These are phyloP conservation scores for Pseudocercospora pini-densiflorae DNA, from an alignment of 2,329 filamentous ascomycete genomes.

Conservation along the genomic window DNA sequence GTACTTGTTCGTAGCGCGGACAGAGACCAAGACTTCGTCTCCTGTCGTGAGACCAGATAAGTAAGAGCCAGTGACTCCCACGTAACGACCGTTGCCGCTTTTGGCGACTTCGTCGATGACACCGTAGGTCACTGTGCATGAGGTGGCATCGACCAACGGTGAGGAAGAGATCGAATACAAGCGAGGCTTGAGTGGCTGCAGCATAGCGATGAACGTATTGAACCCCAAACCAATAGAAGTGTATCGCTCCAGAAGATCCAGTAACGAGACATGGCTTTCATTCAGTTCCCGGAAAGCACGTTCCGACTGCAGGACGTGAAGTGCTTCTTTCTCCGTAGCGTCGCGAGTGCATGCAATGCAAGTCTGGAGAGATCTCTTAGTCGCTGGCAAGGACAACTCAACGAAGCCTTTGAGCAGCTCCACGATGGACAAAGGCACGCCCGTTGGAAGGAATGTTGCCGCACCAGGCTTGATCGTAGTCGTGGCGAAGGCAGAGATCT, in stretches of 20 bases:
- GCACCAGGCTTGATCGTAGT: conserved; percentile 56
- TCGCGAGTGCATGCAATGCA: conserved; percentile 43
- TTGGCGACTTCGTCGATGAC: conserved; percentile 46
- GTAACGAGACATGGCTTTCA: neutral
- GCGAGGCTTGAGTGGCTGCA: conserved; percentile 69
- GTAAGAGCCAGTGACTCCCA: conserved; percentile 50
- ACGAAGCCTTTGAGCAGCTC: conserved; percentile 72
- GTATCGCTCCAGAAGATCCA: neutral
- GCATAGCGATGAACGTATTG: conserved; percentile 70
- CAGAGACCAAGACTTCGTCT: neutral
- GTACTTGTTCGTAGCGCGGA: neutral
- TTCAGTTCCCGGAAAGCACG: neutral
- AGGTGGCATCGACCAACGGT: conserved; percentile 32
- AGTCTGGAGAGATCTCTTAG: conserved; percentile 62
- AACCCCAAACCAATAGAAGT: conserved; percentile 65
- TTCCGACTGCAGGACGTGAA: neutral
- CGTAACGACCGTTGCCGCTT: conserved; percentile 39
- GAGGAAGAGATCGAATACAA: conserved; percentile 41
- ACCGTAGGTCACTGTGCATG: conserved; percentile 64
- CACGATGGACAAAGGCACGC: conserved; percentile 62
- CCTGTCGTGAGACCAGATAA: conserved; percentile 41
- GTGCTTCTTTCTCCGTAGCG: neutral
- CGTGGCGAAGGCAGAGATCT: conserved; percentile 58
- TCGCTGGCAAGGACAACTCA: conserved; percentile 73
- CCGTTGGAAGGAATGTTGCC: conserved; percentile 58